A percentile compares a stretch with the other conserved stretches of the same genome.
Evolutionary conservation across 2,329 filamentous ascomycete genomes (phyloP).

Genomic region (Aspergillus proliferans): DNA sequence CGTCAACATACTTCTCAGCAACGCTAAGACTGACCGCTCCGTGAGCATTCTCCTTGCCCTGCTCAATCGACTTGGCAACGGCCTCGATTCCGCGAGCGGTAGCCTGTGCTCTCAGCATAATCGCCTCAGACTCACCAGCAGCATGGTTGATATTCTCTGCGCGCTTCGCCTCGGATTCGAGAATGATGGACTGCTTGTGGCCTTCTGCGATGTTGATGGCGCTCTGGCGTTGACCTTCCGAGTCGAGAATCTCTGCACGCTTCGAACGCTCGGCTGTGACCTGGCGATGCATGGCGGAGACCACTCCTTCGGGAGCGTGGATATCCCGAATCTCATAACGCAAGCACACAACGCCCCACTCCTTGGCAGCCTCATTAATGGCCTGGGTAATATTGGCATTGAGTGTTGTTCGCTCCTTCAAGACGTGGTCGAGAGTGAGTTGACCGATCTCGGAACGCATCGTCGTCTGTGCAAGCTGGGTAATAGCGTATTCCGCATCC

Average conservation of each 20-base stretch:
- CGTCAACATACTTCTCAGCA: constrained; percentile 96
- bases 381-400: constrained; percentile 98
- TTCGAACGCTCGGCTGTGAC: constrained; percentile 97
- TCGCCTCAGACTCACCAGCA: constrained; percentile 88
- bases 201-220: constrained; percentile 99
- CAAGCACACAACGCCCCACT: constrained; percentile 93
- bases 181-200: constrained; percentile 93
- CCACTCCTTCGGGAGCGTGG: constrained; percentile 86
- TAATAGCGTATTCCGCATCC: constrained; percentile 97
- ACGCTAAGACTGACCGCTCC: constrained; percentile 80
- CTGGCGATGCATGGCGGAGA: constrained; percentile 96
- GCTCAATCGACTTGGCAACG: constrained; percentile 67
- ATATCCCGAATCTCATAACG: constrained; percentile 98
- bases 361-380: constrained; percentile 95
- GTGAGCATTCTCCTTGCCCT: constrained; percentile 69
- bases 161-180: constrained; percentile 93
- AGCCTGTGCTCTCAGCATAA: constrained; percentile 74
- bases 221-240: constrained; percentile 91
- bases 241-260: constrained; percentile 94
- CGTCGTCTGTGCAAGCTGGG: constrained; percentile 93
- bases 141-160: constrained; percentile 99
- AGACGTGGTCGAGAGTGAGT: constrained; percentile 89
- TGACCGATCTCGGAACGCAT: constrained; percentile 99
- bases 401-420: constrained; percentile 91
- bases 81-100: constrained; percentile 84